A percentile compares a stretch with the other conserved stretches of the same genome.
phyloP scores from a whole-genome alignment of 495 filamentous ascomycete species.

The Podospora comata region DNA sequence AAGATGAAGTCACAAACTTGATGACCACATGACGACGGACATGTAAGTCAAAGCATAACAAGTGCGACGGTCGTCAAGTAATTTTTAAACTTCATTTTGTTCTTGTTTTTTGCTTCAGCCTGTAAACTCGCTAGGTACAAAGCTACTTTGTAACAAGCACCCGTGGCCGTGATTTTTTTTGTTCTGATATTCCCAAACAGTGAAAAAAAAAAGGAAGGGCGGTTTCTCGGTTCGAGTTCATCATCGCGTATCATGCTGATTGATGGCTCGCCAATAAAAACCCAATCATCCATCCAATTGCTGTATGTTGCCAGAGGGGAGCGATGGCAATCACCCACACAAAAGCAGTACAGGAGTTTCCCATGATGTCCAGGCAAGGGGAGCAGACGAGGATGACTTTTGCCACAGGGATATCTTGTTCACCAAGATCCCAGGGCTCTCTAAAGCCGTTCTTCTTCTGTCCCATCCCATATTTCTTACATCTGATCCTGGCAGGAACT shows the following conservation, averaged over 20 bases:
- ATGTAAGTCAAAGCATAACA: too few relatives aligned
- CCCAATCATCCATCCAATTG: neutral
- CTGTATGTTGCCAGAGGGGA: neutral
- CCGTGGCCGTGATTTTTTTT: neutral
- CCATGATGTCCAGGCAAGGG: neutral
- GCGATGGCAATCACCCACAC: neutral
- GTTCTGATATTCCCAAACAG: neutral
- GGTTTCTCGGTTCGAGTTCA: neutral
- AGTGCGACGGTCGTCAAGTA: neutral
- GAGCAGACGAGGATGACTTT: neutral
- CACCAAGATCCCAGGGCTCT: neutral
- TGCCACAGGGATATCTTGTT: neutral
- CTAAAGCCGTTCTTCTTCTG: neutral
- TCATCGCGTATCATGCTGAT: neutral
- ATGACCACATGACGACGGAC: too few relatives aligned
- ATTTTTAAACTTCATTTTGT: constrained; percentile 4
- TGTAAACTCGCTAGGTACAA: neutral
- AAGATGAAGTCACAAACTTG: too few relatives aligned
- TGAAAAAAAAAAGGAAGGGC: neutral
- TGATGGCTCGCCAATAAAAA: neutral
- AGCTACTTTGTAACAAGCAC: neutral
- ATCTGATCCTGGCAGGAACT: neutral
- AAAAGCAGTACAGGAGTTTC: neutral
- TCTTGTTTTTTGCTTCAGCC: constrained; percentile 6
- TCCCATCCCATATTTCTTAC: neutral